Evolutionary conservation across 2,329 filamentous ascomycete species (phyloP).

Genomic region (Orbilia javanica): DNA sequence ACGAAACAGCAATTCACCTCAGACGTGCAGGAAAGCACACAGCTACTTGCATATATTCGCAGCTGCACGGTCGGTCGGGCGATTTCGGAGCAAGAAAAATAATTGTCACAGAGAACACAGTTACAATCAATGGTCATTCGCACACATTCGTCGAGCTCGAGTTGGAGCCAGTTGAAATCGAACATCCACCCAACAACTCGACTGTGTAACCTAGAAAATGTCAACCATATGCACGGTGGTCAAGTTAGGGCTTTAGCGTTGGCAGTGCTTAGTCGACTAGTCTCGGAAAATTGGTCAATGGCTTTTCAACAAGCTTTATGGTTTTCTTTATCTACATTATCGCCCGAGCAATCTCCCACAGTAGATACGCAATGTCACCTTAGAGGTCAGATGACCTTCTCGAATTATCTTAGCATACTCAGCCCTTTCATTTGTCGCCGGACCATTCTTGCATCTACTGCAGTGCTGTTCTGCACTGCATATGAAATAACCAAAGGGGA

Average conservation of each 20-base stretch:
- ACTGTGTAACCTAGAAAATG: slow-evolving; percentile 9
- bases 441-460: not conserved
- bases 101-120: slow-evolving; percentile 4
- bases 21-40: not conserved
- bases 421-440: not conserved
- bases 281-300: slow-evolving; percentile 7
- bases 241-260: slow-evolving; percentile 6
- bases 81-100: slow-evolving; percentile 24
- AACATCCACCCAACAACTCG: slow-evolving; percentile 9
- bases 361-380: slow-evolving; percentile 21
- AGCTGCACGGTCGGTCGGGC: not conserved
- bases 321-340: slow-evolving; percentile 26
- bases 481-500: not conserved
- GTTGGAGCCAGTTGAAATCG: not conserved
- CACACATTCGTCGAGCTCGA: not conserved
- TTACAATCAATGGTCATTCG: not conserved
- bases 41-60: slow-evolving; percentile 7
- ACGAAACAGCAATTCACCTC: not conserved
- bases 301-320: slow-evolving; percentile 1
- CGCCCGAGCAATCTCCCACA: not conserved
- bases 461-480: not conserved
- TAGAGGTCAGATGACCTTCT: slow-evolving; percentile 42
- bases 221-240: not conserved
- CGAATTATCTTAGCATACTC: not conserved
- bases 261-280: not conserved